Percentiles rank a stretch among this genome's conserved stretches.
Conservation (phyloP, 1,284 basidiomycete genomes). For the Porphyrellus sp. region DNA sequence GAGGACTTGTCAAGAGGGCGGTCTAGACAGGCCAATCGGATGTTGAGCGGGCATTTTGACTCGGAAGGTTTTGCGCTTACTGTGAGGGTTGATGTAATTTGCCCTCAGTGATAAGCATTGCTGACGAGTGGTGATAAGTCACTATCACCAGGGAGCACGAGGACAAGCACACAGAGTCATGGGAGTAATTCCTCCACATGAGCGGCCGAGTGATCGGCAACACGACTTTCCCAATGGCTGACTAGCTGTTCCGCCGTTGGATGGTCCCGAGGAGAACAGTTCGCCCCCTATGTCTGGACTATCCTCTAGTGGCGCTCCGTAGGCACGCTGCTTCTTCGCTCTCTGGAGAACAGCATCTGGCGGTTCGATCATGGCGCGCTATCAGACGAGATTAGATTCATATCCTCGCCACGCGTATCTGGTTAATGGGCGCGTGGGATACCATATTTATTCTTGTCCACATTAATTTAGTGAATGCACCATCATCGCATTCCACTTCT, state of each 20-base stretch:
- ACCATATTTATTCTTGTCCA: not conserved
- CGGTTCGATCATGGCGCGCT: not conserved
- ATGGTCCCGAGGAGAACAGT: not conserved
- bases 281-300: not conserved
- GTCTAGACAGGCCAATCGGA: not conserved
- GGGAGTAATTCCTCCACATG: slow-evolving; percentile 6
- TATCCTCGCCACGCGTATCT: not conserved
- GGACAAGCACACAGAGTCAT: slow-evolving; percentile 15
- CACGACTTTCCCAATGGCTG: not conserved
- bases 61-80: slow-evolving; percentile 8
- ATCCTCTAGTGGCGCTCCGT: not conserved
- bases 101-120: not conserved
- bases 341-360: not conserved
- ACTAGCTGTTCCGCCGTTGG: not conserved
- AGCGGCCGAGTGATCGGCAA: not conserved
- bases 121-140: slow-evolving; percentile 11
- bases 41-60: not conserved
- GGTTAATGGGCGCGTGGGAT: not conserved
- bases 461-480: not conserved
- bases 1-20: slow-evolving; percentile 12
- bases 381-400: not conserved
- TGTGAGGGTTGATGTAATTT: slow-evolving; percentile 14
- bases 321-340: not conserved
- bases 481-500: not conserved
- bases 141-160: slow-evolving; percentile 3